Percentiles rank a stretch among this genome's conserved stretches.
Conservation (phyloP, 768 basidiomycete genomes). For the Kwoniella heveanensis region DNA sequence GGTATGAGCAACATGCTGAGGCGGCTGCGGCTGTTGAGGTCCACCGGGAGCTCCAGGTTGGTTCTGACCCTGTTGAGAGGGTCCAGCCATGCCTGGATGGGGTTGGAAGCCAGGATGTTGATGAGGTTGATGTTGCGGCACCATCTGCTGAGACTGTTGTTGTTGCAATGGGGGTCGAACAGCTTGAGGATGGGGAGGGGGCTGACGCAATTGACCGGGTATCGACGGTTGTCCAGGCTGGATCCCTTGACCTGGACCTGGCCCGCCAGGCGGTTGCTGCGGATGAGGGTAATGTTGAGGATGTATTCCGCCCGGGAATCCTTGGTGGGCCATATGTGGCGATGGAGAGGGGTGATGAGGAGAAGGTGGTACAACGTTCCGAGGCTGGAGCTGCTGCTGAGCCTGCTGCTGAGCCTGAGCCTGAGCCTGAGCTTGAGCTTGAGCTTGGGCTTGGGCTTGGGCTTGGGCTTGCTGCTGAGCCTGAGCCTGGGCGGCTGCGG, state of each 20-base stretch:
- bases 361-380: conserved; percentile 36
- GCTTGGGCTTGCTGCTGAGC: conserved; percentile 23
- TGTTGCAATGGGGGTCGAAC: conserved; percentile 20
- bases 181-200: conserved; percentile 21
- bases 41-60: conserved; percentile 13
- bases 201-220: conserved; percentile 21
- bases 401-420: conserved; percentile 31
- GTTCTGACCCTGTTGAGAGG: conserved; percentile 9
- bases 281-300: conserved; percentile 46
- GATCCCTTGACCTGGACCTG: conserved; percentile 5
- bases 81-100: conserved; percentile 19
- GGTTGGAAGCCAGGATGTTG: conserved; percentile 21
- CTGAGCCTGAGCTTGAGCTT: conserved; percentile 19
- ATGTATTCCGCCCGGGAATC: conserved; percentile 39
- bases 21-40: conserved; percentile 22
- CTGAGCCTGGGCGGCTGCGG: conserved; percentile 17
- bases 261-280: conserved; percentile 30
- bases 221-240: conserved; percentile 21
- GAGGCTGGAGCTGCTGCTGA: conserved; percentile 26
- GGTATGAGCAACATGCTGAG: conserved; percentile 10
- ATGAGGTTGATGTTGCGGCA: conserved; percentile 18
- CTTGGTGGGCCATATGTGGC: conserved; percentile 45
- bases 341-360: conserved; percentile 49
- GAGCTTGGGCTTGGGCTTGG: conserved; percentile 18
- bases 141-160: conserved; percentile 14